Evolutionary conservation across 257 asterid species (phyloP).

Genomic region (Nemophila menziesii): DNA sequence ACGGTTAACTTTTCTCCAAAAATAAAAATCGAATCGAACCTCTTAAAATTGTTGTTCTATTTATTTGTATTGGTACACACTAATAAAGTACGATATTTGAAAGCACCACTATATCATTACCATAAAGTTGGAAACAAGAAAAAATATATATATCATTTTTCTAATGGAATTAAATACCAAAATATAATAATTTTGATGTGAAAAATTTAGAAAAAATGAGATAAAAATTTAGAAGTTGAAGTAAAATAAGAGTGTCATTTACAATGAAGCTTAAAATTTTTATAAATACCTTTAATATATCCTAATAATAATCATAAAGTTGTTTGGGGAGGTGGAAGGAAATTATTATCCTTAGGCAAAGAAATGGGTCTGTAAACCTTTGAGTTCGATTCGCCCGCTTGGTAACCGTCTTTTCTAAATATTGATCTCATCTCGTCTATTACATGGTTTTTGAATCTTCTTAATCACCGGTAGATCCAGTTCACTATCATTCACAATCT

Average conservation of each 20-base stretch:
- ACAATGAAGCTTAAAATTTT: background rate
- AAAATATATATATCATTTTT: too few species aligned
- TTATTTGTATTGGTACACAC: too few species aligned
- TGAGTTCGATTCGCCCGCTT: constrained; percentile 25
- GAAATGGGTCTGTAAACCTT: constrained; percentile 42
- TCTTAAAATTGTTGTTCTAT: too few species aligned
- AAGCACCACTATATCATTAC: too few species aligned
- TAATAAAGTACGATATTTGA: too few species aligned
- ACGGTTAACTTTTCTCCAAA: too few species aligned
- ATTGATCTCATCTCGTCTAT: constrained; percentile 33
- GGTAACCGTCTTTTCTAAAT: constrained; percentile 80
- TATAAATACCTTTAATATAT: background rate
- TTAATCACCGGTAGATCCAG: constrained; percentile 93
- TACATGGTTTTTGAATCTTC: constrained; percentile 23
- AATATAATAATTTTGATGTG: too few species aligned
- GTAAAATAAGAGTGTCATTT: background rate
- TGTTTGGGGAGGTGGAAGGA: constrained; percentile 27
- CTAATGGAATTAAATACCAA: too few species aligned
- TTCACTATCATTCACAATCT: constrained; percentile 30
- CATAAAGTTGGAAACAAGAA: too few species aligned
- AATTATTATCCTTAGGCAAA: constrained; percentile 19
- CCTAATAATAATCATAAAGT: constrained; percentile 22
- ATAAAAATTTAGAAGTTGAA: background rate
- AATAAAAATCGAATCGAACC: too few species aligned
- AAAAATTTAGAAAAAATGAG: background rate